Evolutionary conservation across 1,139 yeast species (phyloP).

Genomic region (Saccharomyces uvarum): DNA sequence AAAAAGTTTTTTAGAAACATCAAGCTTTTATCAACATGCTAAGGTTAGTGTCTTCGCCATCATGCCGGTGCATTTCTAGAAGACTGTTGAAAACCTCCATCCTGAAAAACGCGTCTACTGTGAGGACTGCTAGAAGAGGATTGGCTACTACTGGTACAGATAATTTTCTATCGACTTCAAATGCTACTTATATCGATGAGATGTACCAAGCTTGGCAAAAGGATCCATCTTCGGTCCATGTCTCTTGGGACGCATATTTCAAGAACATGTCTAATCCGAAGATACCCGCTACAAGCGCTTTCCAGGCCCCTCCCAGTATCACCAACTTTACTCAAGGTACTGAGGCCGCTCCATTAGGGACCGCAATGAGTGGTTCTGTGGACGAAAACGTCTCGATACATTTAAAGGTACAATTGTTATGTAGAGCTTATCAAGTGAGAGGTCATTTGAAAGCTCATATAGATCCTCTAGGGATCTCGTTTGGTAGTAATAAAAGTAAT

Average conservation of each 20-base stretch:
- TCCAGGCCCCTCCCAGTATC: constrained; percentile 83
- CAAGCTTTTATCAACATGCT: constrained; percentile 5
- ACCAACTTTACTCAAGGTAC: constrained; percentile 49
- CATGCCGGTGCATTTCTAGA: constrained; percentile 1
- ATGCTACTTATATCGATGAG: constrained; percentile 91
- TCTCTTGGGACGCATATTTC: constrained; percentile 94
- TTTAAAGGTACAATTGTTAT: constrained; percentile 89
- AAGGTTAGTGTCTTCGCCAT: constrained; percentile 5
- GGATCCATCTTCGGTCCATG: constrained; percentile 87
- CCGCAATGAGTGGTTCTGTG: constrained; percentile 31
- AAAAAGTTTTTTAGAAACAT: background rate
- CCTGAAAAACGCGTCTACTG: background rate
- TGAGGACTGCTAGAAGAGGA: constrained; percentile 1
- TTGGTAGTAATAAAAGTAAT: constrained; percentile 54
- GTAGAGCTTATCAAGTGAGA: constrained; percentile 96
- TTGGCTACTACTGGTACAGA: constrained; percentile 35
- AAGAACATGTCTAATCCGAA: constrained; percentile 70
- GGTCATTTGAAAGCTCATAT: constrained; percentile 94
- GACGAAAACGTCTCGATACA: constrained; percentile 73
- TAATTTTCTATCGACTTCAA: constrained; percentile 73
- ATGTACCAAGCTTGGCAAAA: constrained; percentile 93
- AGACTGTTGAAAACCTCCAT: constrained; percentile 5
- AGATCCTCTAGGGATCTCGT: constrained; percentile 87
- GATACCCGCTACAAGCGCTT: constrained; percentile 69
- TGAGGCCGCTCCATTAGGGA: constrained; percentile 49